phyloP scores from a whole-genome alignment of 352 stramenopile species.

The Globisporangium camurandrum region DNA sequence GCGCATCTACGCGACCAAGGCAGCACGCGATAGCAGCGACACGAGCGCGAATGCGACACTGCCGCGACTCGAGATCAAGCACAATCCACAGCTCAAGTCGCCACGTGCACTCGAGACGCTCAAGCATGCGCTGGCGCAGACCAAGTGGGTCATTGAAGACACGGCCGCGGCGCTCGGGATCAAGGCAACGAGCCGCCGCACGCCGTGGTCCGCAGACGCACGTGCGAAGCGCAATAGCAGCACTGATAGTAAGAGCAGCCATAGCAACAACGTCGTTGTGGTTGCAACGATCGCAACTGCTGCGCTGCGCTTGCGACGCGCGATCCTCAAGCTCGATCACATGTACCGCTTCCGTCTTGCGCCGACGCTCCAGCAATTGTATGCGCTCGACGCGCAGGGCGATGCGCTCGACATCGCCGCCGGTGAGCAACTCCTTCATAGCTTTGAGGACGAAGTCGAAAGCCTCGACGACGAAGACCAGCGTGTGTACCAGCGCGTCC shows the following conservation, averaged over 20 bases:
- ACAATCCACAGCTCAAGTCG: slow-evolving; percentile 5
- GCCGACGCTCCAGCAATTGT: slow-evolving; percentile 40
- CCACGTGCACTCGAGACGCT: slow-evolving; percentile 23
- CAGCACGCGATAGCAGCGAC: neutral
- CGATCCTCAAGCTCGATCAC: slow-evolving; percentile 51
- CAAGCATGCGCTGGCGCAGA: slow-evolving; percentile 29
- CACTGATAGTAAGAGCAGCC: neutral
- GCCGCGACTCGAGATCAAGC: slow-evolving; percentile 7
- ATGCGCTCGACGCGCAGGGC: slow-evolving; percentile 38
- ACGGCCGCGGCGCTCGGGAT: slow-evolving; percentile 43
- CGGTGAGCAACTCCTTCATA: slow-evolving; percentile 34
- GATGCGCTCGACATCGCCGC: slow-evolving; percentile 24
- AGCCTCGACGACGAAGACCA: slow-evolving; percentile 54
- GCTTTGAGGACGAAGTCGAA: slow-evolving; percentile 66
- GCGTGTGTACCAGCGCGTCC: slow-evolving; percentile 33
- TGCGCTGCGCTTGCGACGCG: slow-evolving; percentile 37
- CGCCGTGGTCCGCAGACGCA: slow-evolving; percentile 40
- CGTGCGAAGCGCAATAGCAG: slow-evolving; percentile 10
- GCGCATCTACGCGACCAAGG: slow-evolving; percentile 18
- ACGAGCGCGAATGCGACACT: no score
- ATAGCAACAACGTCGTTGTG: slow-evolving; percentile 28
- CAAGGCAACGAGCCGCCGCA: slow-evolving; percentile 15
- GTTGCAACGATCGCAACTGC: slow-evolving; percentile 39
- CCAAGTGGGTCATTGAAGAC: slow-evolving; percentile 44
- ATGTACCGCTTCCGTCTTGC: slow-evolving; percentile 40